phyloP scores from a whole-genome alignment of 2,329 filamentous ascomycete genomes.

The Pseudogymnoascus sp. region DNA sequence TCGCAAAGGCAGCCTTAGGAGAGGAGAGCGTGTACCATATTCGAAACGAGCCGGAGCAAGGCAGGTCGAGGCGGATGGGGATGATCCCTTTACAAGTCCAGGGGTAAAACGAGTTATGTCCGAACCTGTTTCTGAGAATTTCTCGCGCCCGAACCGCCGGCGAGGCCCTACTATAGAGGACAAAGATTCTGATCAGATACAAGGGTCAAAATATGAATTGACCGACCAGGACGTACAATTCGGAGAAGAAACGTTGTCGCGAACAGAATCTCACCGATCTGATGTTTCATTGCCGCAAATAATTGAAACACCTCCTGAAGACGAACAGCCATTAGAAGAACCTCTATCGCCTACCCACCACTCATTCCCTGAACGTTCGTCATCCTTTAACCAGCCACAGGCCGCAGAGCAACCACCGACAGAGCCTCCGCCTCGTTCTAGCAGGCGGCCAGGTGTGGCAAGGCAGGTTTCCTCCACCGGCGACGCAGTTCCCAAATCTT shows the following conservation, averaged over 20 bases:
- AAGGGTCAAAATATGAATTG: constrained; percentile 1
- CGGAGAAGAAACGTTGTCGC: constrained; percentile 1
- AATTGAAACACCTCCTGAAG: constrained; percentile 56
- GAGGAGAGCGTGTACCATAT: constrained; percentile 67
- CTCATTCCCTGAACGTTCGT: constrained; percentile 48
- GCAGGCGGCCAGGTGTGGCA: constrained; percentile 35
- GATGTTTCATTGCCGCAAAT: constrained; percentile 46
- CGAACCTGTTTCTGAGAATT: constrained; percentile 60
- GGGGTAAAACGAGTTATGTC: constrained; percentile 50
- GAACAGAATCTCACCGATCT: constrained; percentile 5
- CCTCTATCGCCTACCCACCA: constrained; percentile 23
- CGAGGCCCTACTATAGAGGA: constrained; percentile 12
- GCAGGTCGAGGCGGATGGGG: constrained; percentile 54
- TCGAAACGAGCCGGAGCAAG: constrained; percentile 64
- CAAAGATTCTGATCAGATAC: not conserved
- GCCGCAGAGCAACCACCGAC: constrained; percentile 30
- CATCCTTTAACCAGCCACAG: constrained; percentile 41
- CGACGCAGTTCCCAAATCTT: constrained; percentile 22
- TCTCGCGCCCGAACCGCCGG: constrained; percentile 48
- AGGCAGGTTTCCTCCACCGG: constrained; percentile 27
- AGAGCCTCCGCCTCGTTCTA: constrained; percentile 45
- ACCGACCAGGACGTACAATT: not conserved
- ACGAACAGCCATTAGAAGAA: constrained; percentile 33
- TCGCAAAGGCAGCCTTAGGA: constrained; percentile 76
- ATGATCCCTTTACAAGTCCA: constrained; percentile 49